Conservation (phyloP, 768 basidiomycete genomes). For the Pleurotus pulmonarius region DNA sequence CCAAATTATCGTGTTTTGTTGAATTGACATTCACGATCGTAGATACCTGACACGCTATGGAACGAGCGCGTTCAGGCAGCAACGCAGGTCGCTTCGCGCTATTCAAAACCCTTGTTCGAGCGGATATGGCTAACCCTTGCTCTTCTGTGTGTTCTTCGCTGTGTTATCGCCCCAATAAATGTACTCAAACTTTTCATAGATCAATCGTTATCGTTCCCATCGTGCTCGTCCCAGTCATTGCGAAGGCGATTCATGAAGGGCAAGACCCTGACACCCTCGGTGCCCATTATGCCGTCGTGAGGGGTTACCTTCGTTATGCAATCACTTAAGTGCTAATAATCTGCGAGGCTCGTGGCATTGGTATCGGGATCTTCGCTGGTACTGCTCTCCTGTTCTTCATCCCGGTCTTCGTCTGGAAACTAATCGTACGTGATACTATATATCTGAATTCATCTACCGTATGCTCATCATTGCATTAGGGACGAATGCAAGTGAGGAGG, state of each 20-base stretch:
- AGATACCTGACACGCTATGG: slow-evolving; percentile 45
- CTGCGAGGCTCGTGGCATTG: slow-evolving; percentile 31
- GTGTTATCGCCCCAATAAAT: not conserved
- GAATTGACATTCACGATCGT: not conserved
- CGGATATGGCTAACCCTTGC: slow-evolving; percentile 33
- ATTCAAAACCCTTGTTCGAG: slow-evolving; percentile 42
- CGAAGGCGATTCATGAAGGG: slow-evolving; percentile 21
- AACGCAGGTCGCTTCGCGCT: slow-evolving; percentile 29
- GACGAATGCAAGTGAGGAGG: slow-evolving; percentile 32
- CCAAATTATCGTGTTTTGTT: not conserved
- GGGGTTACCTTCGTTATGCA: not conserved
- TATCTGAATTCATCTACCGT: not conserved
- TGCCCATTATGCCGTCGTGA: not conserved
- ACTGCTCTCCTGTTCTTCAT: slow-evolving; percentile 31
- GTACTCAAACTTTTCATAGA: slow-evolving; percentile 18
- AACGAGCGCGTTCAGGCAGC: slow-evolving; percentile 35
- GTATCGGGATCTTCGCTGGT: slow-evolving; percentile 33
- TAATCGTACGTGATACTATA: slow-evolving; percentile 23
- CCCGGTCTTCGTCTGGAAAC: slow-evolving; percentile 47
- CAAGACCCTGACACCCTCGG: slow-evolving; percentile 5
- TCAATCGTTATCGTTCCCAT: slow-evolving; percentile 35
- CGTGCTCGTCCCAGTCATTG: slow-evolving; percentile 29
- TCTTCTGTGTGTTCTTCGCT: slow-evolving; percentile 30
- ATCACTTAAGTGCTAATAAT: not conserved
- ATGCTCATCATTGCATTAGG: slow-evolving; percentile 23